phyloP scores from a whole-genome alignment of 2,329 filamentous ascomycete species.

The Paramyrothecium roridum region DNA sequence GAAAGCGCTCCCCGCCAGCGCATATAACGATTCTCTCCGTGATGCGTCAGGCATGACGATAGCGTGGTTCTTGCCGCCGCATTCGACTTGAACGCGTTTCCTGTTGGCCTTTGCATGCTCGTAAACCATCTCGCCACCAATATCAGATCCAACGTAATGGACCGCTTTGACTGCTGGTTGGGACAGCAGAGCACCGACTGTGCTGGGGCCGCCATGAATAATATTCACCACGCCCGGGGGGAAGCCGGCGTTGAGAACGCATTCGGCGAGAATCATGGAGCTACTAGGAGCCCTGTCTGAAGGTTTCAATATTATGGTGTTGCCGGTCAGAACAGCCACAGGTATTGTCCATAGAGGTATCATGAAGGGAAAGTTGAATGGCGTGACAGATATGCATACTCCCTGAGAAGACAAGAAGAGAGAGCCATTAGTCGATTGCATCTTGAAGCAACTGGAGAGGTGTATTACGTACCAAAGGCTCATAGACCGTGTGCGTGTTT shows the following conservation, averaged over 20 bases:
- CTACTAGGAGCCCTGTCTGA: conserved; percentile 60
- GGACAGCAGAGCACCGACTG: conserved; percentile 66
- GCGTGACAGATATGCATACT: conserved; percentile 7
- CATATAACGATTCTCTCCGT: conserved; percentile 65
- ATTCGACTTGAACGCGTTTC: conserved; percentile 68
- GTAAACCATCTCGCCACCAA: conserved; percentile 67
- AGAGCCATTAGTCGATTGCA: not conserved
- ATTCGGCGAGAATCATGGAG: conserved; percentile 59
- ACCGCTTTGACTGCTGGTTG: conserved; percentile 66
- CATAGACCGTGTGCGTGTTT: conserved; percentile 10
- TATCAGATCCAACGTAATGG: conserved; percentile 65
- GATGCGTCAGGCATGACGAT: conserved; percentile 65
- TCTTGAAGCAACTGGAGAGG: not conserved
- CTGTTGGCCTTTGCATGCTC: conserved; percentile 62
- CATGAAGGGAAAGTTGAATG: conserved; percentile 13
- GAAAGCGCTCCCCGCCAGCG: conserved; percentile 64
- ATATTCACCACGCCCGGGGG: conserved; percentile 47
- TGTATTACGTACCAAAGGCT: conserved; percentile 4
- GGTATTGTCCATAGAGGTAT: conserved; percentile 16
- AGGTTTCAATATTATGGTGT: conserved; percentile 13
- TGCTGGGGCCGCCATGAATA: conserved; percentile 60
- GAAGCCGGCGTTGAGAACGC: conserved; percentile 37
- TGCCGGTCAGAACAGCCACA: conserved; percentile 10
- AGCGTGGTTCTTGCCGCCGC: conserved; percentile 69
- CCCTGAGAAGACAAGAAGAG: conserved; percentile 3